Base-by-base conservation (phyloP, 148 eudicot genomes). In the Silene conica region DNA sequence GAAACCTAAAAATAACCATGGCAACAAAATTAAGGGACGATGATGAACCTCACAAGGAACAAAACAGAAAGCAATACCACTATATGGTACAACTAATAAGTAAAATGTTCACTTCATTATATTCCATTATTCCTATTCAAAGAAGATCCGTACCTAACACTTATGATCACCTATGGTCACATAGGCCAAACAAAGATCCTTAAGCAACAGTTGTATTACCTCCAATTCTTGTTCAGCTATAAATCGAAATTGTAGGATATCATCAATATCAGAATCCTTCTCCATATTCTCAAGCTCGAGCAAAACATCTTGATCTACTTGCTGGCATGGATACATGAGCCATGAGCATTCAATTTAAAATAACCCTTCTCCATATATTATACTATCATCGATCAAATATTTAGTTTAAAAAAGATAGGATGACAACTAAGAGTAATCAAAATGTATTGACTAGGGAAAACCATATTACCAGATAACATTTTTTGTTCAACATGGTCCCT, bases 281-380 rank as follows among this genome's bases (percentile, higher is more conserved):
- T 95, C 99, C 90, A 95, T 89, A 77, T 85, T 78, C 83, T 95
- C 97, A 81, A 95, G 76, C 84, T 84, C 87, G 67, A 38, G 75
- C 73, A 86, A 82, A 76, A 88, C 78, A 84, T 81, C 87, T 74
- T 80, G 81, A 69, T 84, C 88, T 82, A 92, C 83, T 48, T 85
- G 77, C 99, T 95, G 86, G 74, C 70, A 79, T n/a, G 26, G 76
- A 41, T 69, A 57, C 1, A 77, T 41, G 12, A 63, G 63, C 13
- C 57, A 26, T 21, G 15, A 56, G 20, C 61, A 62, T 34, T 38
- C 43, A 38, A 38, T 38, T 26, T 45, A 18, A 28, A 73, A 46
- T 19, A 15, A 68, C 14, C 22, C 10, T 45, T 11, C 1, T 66
- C 4, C 23, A 61, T 7, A 23, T 64, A 14, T 28, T 31, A 13